Percentiles rank a stretch among this genome's conserved stretches.
These are phyloP conservation scores for Cordia subcordata DNA, from an alignment of 257 asterid species.

Conservation along the genomic window DNA sequence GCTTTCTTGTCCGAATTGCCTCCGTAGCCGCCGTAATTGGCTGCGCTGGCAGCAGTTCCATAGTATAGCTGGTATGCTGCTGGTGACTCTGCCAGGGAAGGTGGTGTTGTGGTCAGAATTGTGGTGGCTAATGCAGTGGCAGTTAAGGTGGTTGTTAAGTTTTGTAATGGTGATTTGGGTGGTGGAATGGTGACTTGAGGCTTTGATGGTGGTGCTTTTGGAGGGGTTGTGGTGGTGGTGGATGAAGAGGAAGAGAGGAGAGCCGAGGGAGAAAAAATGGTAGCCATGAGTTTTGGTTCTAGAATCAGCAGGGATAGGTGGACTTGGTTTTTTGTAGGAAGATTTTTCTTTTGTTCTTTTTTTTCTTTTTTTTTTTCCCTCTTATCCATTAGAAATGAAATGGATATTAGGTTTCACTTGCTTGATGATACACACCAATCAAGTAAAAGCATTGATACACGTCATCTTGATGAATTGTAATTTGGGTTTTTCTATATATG, in stretches of 20 bases:
- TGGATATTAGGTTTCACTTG: background rate
- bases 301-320: conserved; percentile 20
- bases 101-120: conserved; percentile 45
- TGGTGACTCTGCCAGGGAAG: conserved; percentile 46
- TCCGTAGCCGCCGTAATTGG: conserved; percentile 90
- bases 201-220: conserved; percentile 35
- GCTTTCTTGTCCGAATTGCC: conserved; percentile 87
- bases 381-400: conserved; percentile 30
- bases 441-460: background rate
- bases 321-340: conserved; percentile 25
- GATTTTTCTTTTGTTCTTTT: conserved; percentile 1
- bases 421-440: conserved; percentile 1
- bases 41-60: conserved; percentile 95
- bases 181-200: conserved; percentile 34
- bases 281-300: conserved; percentile 51
- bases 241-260: conserved; percentile 37
- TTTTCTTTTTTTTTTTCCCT: no score
- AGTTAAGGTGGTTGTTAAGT: conserved; percentile 47
- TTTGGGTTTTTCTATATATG: background rate
- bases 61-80: conserved; percentile 58
- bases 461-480: background rate
- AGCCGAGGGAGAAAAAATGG: conserved; percentile 71
- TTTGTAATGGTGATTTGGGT: conserved; percentile 31
- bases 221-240: conserved; percentile 31
- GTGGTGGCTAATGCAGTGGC: conserved; percentile 75